Evolutionary conservation across 371 early-diverging fungal genomes (phyloP).

Genomic region (Rhizopus sp.): DNA sequence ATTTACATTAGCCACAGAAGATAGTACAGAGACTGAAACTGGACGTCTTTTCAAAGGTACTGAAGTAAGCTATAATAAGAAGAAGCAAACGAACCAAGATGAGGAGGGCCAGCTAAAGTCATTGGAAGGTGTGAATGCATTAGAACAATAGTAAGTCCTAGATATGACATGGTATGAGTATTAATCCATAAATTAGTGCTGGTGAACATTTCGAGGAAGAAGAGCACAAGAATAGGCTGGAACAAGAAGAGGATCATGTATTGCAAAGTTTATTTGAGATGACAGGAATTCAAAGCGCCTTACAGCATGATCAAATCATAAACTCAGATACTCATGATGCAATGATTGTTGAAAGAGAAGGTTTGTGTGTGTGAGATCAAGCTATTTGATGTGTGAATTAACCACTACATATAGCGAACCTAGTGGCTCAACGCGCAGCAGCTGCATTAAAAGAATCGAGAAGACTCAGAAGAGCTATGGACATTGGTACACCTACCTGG

Average conservation of each 20-base stretch:
- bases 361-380: conserved; percentile 35
- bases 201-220: conserved; percentile 28
- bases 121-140: conserved; percentile 54
- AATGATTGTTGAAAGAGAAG: conserved; percentile 77
- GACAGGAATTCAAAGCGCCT: conserved; percentile 83
- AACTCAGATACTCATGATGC: conserved; percentile 65
- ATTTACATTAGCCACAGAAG: conserved; percentile 75
- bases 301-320: conserved; percentile 88
- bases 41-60: conserved; percentile 69
- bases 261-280: conserved; percentile 75
- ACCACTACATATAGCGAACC: conserved; percentile 32
- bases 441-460: conserved; percentile 57
- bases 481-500: conserved; percentile 68
- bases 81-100: conserved; percentile 31
- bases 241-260: conserved; percentile 52
- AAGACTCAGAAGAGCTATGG: conserved; percentile 28
- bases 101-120: conserved; percentile 38
- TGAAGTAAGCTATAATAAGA: conserved; percentile 48
- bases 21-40: conserved; percentile 65
- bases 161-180: neutral
- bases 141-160: conserved; percentile 60
- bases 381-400: neutral
- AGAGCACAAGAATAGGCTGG: conserved; percentile 18
- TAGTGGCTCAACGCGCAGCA: conserved; percentile 59
- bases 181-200: conserved; percentile 3